Percentiles rank a stretch among this genome's conserved stretches.
These are phyloP conservation scores for Tothia fuscella DNA, from an alignment of 2,329 filamentous ascomycete species.

Conservation along the genomic window DNA sequence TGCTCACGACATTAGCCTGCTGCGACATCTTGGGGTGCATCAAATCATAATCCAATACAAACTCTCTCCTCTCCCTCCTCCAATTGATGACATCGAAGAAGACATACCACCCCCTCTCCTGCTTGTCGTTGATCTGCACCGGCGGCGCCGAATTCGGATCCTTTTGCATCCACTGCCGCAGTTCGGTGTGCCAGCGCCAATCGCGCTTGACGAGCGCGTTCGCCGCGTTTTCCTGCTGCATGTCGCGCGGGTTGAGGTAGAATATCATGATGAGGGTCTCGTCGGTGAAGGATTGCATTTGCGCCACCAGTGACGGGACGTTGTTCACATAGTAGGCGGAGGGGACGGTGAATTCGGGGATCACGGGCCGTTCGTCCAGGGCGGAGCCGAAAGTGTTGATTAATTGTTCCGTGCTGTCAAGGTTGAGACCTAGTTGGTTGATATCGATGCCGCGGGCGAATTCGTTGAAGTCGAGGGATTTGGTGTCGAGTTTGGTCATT, in stretches of 20 bases:
- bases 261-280: slow-evolving; percentile 61
- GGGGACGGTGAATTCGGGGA: slow-evolving; percentile 52
- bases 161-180: slow-evolving; percentile 44
- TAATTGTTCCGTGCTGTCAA: slow-evolving; percentile 45
- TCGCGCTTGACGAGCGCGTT: slow-evolving; percentile 44
- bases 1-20: too few relatives aligned
- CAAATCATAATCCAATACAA: slow-evolving; percentile 41
- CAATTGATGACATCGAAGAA: slow-evolving; percentile 44
- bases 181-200: slow-evolving; percentile 43
- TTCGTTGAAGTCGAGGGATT: slow-evolving; percentile 36
- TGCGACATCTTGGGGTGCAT: too few relatives aligned
- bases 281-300: slow-evolving; percentile 46
- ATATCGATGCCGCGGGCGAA: slow-evolving; percentile 53
- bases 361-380: slow-evolving; percentile 47
- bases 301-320: slow-evolving; percentile 47
- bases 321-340: slow-evolving; percentile 55
- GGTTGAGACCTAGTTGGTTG: slow-evolving; percentile 50
- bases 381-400: slow-evolving; percentile 34
- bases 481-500: slow-evolving; percentile 44
- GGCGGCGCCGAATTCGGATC: slow-evolving; percentile 31
- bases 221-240: slow-evolving; percentile 54
- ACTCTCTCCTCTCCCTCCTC: slow-evolving; percentile 40
- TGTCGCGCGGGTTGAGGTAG: slow-evolving; percentile 54
- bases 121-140: slow-evolving; percentile 32
- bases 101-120: slow-evolving; percentile 41